Percentiles rank a stretch among this genome's conserved stretches.
Evolutionary conservation across 345 rosid genomes (phyloP).

Genomic region (Salix purpurea): DNA sequence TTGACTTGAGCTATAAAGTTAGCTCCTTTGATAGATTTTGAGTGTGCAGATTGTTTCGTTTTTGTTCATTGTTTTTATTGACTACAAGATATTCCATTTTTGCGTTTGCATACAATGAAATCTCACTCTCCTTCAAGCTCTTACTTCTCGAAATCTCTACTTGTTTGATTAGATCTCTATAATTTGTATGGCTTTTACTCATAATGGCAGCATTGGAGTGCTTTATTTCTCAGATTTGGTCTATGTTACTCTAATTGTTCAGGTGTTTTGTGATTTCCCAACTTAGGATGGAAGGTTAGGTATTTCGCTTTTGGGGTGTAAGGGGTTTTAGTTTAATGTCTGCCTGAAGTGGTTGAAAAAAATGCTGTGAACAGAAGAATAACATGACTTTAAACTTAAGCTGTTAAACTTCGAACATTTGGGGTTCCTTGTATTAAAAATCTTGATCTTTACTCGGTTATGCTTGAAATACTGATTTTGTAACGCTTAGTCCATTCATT

Average conservation of each 20-base stretch:
- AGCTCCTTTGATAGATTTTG: conserved; percentile 1
- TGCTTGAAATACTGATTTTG: not conserved
- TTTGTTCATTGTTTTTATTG: not conserved
- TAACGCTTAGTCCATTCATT: not conserved
- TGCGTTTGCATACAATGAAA: not conserved
- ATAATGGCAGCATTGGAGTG: not conserved
- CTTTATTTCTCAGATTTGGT: conserved; percentile 6
- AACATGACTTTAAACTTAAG: not conserved
- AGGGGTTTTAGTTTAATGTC: not conserved
- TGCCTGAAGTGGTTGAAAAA: not conserved
- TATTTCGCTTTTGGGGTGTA: not conserved
- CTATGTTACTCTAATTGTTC: not conserved
- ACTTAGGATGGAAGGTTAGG: not conserved
- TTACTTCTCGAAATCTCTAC: not conserved
- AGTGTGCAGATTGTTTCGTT: not conserved
- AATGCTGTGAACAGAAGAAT: not conserved
- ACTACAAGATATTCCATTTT: conserved; percentile 12
- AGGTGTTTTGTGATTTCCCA: not conserved
- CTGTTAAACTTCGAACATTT: not conserved
- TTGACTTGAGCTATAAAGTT: conserved; percentile 20
- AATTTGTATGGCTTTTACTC: conserved; percentile 1
- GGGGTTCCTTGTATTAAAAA: not conserved
- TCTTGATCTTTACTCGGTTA: not conserved
- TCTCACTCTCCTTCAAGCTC: not conserved
- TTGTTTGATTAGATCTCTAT: conserved; percentile 16